Conservation (phyloP, 441 rosid genomes). For the Kokia cookei region DNA sequence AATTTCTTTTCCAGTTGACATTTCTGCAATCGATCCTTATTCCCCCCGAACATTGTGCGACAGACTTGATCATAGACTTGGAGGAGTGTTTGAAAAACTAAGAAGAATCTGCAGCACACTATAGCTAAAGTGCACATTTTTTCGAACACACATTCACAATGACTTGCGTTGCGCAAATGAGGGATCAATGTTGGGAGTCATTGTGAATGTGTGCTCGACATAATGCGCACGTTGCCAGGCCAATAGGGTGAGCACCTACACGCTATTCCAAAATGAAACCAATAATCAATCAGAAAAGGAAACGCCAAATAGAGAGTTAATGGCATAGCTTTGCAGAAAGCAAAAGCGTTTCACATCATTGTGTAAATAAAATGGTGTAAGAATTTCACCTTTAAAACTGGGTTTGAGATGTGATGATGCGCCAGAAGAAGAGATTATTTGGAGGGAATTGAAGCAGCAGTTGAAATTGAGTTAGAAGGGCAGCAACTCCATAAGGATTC, state of each 20-base stretch:
- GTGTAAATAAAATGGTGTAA: too few relatives aligned
- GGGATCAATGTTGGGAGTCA: slow-evolving; percentile 7
- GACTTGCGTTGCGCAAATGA: slow-evolving; percentile 2
- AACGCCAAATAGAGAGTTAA: too few relatives aligned
- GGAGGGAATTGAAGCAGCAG: too few relatives aligned
- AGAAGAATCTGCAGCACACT: not conserved
- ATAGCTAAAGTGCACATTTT: not conserved
- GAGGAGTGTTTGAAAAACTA: slow-evolving; percentile 19
- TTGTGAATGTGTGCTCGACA: slow-evolving; percentile 11
- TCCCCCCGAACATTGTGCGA: slow-evolving; percentile 19
- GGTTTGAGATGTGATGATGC: too few relatives aligned
- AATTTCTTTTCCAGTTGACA: slow-evolving; percentile 1
- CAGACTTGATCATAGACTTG: slow-evolving; percentile 20
- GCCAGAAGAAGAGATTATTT: too few relatives aligned
- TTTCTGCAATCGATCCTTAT: slow-evolving; percentile 23
- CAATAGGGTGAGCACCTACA: slow-evolving; percentile 16
- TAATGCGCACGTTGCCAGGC: slow-evolving; percentile 10
- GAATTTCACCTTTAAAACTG: too few relatives aligned
- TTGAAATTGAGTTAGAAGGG: too few relatives aligned
- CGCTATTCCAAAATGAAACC: not conserved
- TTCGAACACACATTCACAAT: too few relatives aligned
- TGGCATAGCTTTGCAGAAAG: too few relatives aligned
- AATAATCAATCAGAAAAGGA: too few relatives aligned
- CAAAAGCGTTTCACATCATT: too few relatives aligned
- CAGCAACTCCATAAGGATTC: too few relatives aligned